Evolutionary conservation across 352 stramenopile species (phyloP), one percentile per base, ranked within the genome.

Genomic region (Pythium biforme): DNA sequence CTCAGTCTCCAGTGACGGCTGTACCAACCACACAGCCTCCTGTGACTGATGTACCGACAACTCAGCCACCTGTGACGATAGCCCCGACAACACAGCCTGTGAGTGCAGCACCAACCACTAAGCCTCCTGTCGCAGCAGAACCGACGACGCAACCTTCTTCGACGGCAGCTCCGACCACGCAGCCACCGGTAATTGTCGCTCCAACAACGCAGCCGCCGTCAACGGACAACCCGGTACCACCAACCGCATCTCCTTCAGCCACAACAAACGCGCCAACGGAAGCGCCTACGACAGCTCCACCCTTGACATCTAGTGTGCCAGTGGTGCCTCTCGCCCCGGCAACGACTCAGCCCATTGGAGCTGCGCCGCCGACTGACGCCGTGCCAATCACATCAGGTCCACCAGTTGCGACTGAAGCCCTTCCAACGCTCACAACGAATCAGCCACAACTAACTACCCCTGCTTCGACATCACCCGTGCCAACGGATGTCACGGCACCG

Each of bases 11-110:
- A 20, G 43, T 41, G 19, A 49, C 50, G 10, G 40, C 19, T 19
- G 26, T 15, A 4, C 31, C 17, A 9, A 48, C 14, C 15, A 47
- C 68, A 37, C 11, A 43, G 15, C 15, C 37, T 4, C 56, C 60
- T 39, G 20, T 17, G 19, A 68, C 58, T 5, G 20, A 47, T 55
- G 46, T 40, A 31, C 60, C 53, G 7, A 56, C 50, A 29, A 46
- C 50, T 27, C 17, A 10, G 19, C 33, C 50, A 31, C 50, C 50
- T 29, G 50, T 47, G 31, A 57, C 51, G 6, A 33, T 47, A 19
- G 19, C 27, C 1, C 48, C 48, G n/a, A 55, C 48, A 3, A 55
- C 11, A 6, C 39, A 12, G 15, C 7, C 39, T 3, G 15, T 8
- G 39, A 45, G 11, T 5, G 37, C 37, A 5, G 37, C 37, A 43